Base-by-base conservation (phyloP, 352 stramenopile species). In the Thraustochytrium sp. region DNA sequence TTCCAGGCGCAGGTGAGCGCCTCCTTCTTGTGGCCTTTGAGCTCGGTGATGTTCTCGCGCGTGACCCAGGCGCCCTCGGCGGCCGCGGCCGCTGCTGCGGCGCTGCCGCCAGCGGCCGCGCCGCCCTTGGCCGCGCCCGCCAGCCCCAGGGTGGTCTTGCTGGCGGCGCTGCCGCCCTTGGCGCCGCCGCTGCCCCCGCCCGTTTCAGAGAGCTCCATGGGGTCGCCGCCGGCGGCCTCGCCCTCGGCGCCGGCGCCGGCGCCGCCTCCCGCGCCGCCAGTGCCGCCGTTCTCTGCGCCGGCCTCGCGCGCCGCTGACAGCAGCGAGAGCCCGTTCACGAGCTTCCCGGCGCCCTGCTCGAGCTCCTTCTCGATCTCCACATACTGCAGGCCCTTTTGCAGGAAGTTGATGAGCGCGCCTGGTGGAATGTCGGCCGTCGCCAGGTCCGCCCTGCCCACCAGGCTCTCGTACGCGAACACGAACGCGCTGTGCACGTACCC, bases 1-100 rank as follows among this genome's bases (percentile, higher is more conserved):
- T 98, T 98, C 96, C 96, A 99, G 44, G 94, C 91, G 86, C 95
- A 98, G 86, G 96, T 97, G 87, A 98, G 98, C 36, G 98, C 96
- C 86, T 96, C 90, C 0, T 86, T 91, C 2, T 87, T 87, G 85
- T 92, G 91, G 73, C 90, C 88, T 26, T 44, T 34, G 37, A 48
- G 72, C 36, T 63, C 31, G 51, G 8, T 56, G 38, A 85, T 65
- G 9, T 83, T 44, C 26, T 42, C 68, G 36, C 23, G 26, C 13
- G 48, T 44, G 46, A 80, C 53, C n/a, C 8, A n/a, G 29, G 49
- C 40, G 9, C 53, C 40, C 0, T 72, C 44, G 4, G 44, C 53
- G 31, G 31, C 68, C 8, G n/a, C n/a, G n/a, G n/a, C n/a, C n/a
- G n/a, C n/a, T n/a, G n/a, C n/a, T n/a, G n/a, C n/a, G n/a, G n/a